Conservation (phyloP, 305 asterid species). For the Solanum aculeatissimum region DNA sequence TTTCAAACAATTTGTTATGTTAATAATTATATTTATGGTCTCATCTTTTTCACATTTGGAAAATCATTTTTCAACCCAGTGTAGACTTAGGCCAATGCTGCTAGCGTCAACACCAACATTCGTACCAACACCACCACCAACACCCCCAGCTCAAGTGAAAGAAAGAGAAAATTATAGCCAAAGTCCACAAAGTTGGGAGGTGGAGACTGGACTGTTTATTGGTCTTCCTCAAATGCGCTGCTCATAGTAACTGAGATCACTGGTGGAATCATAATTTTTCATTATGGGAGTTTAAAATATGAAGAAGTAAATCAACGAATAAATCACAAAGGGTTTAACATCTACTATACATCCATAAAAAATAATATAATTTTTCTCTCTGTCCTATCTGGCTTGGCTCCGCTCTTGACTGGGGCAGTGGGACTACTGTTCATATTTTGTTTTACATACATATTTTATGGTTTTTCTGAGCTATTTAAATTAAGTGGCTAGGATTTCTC, state of each 20-base stretch:
- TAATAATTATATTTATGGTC: background rate
- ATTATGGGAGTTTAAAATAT: background rate
- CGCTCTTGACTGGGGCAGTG: background rate
- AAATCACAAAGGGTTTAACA: background rate
- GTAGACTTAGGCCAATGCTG: constrained; percentile 10
- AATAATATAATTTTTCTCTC: background rate
- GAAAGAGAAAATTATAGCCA: constrained; percentile 18
- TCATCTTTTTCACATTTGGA: background rate
- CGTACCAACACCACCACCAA: background rate
- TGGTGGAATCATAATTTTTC: background rate
- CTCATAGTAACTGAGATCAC: background rate
- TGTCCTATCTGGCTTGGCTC: background rate
- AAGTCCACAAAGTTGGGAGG: constrained; percentile 23
- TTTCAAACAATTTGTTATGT: background rate
- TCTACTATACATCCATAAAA: background rate
- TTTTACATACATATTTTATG: background rate
- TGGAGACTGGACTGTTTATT: constrained; percentile 52
- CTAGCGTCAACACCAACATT: background rate
- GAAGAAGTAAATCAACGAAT: background rate
- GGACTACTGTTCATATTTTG: background rate
- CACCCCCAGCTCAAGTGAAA: background rate
- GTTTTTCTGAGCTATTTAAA: background rate
- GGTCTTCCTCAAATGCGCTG: constrained; percentile 34
- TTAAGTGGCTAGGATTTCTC: background rate
- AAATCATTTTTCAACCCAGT: constrained; percentile 8